A percentile compares a stretch with the other conserved stretches of the same genome.
Evolutionary conservation across 2,329 filamentous ascomycete species (phyloP).

Genomic region (Chaetomium globosum): DNA sequence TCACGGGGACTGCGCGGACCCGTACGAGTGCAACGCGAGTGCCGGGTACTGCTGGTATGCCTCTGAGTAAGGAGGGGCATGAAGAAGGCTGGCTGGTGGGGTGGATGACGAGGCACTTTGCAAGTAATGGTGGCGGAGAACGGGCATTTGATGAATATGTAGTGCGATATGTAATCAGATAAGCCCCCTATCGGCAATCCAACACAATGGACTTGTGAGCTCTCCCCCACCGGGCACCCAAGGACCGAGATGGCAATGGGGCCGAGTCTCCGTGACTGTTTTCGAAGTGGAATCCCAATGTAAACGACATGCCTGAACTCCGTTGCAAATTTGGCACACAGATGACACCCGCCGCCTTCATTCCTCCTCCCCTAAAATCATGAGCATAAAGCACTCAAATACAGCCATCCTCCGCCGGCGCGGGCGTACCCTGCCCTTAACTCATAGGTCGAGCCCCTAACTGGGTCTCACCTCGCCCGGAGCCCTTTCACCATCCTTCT

Average conservation of each 20-base stretch:
- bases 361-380: not conserved
- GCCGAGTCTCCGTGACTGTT: not conserved
- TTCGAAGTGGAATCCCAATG: not conserved
- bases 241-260: not conserved
- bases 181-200: not conserved
- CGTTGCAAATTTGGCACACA: not conserved
- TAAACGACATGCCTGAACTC: not conserved
- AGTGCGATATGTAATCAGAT: constrained; percentile 1
- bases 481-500: not conserved
- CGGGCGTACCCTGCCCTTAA: not conserved
- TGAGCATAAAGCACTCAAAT: not conserved
- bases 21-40: constrained; percentile 14
- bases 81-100: not conserved
- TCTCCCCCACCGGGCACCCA: not conserved
- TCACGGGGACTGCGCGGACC: constrained; percentile 20
- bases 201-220: not conserved
- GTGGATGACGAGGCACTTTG: not conserved
- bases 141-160: not conserved
- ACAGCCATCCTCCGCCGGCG: not conserved
- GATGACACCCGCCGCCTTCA: not conserved
- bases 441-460: not conserved
- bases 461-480: not conserved
- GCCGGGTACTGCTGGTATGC: constrained; percentile 18
- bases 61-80: not conserved
- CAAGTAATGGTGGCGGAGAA: not conserved